Percentiles rank a stretch among this genome's conserved stretches.
Conservation (phyloP, 2,329 filamentous ascomycete species). For the Ploettnerulaceae sp. region DNA sequence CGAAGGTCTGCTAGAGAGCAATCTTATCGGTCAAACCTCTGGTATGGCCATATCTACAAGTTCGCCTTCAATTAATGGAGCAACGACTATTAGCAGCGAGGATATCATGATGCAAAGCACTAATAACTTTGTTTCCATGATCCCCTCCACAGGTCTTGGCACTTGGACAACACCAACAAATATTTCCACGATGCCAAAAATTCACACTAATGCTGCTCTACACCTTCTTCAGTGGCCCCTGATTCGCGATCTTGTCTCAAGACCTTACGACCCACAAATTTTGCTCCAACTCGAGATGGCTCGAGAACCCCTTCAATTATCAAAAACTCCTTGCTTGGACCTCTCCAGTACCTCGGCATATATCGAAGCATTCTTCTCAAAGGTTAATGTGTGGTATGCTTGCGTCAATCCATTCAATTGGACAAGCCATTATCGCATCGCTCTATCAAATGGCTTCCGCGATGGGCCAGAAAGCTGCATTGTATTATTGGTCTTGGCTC, state of each 20-base stretch:
- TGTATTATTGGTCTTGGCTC: slow-evolving; percentile 69
- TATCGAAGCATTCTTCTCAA: slow-evolving; percentile 73
- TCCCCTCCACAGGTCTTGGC: slow-evolving; percentile 61
- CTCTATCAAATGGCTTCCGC: slow-evolving; percentile 69
- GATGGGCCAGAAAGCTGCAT: slow-evolving; percentile 80
- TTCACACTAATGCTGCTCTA: slow-evolving; percentile 74
- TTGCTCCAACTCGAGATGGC: slow-evolving; percentile 77
- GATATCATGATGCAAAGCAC: slow-evolving; percentile 44
- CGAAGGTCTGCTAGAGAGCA: slow-evolving; percentile 72
- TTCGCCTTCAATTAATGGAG: slow-evolving; percentile 61
- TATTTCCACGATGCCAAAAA: slow-evolving; percentile 81
- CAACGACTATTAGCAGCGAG: slow-evolving; percentile 56
- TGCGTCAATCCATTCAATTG: slow-evolving; percentile 81
- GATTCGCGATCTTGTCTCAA: slow-evolving; percentile 71
- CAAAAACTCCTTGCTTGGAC: slow-evolving; percentile 62
- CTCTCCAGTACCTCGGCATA: slow-evolving; percentile 70
- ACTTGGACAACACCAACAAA: slow-evolving; percentile 65
- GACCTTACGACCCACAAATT: slow-evolving; percentile 76
- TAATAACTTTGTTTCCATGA: slow-evolving; percentile 46
- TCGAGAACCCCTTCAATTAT: slow-evolving; percentile 65
- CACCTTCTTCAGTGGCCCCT: slow-evolving; percentile 77
- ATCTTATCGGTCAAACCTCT: slow-evolving; percentile 48
- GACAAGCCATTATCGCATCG: slow-evolving; percentile 69
- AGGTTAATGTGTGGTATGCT: slow-evolving; percentile 81
- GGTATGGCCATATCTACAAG: slow-evolving; percentile 54